Base-by-base conservation (phyloP, 345 rosid species). In the Eucalyptus urophylla region DNA sequence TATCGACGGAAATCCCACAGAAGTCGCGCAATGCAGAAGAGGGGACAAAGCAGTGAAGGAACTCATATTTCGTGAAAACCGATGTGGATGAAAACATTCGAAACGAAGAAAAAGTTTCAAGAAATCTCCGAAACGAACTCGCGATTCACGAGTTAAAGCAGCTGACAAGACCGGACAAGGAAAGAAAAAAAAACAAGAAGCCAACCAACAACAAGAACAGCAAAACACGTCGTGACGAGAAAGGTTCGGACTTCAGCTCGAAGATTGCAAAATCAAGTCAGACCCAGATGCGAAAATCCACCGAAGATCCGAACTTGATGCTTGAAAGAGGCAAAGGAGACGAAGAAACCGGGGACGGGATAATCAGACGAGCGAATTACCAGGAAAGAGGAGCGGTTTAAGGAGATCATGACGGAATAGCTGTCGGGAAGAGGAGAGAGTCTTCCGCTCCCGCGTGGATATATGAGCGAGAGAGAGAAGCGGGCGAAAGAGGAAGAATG, bases 341-440 rank as follows among this genome's bases (percentile, higher is more conserved):
- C 4, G 33, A 31, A n/a, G 49, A 51, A 60, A 76, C 14, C 27
- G 31, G 33, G 89, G 29, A 6, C 31, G 6, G 47, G 8, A 13
- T 9, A 62, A 80, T 8, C 31, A 10, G 76, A 31, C 17, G 3
- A 60, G n/a, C 87, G 49, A 49, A 85, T 87, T 90, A 90, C 91
- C 91, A 90, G 89, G 53, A 90, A 83, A 51, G 85, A 56, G 87
- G 81, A 62, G 60, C 86, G 88, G 27, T 87, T 87, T 72, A 83
- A 90, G 83, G 91, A 90, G 87, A 87, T 62, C 91, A 90, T 90
- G 91, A 87, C 51, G 86, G n/a, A 81, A 89, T 22, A 54, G 72
- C 60, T n/a, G 65, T 54, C 60, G 40, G 40, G 65, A 29, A 21
- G 88, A 40, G 69, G 44, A 33, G 44, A 86, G 65, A 19, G 88